Conservation (phyloP, 2,329 filamentous ascomycete genomes). For the Fusarium verrucosum region DNA sequence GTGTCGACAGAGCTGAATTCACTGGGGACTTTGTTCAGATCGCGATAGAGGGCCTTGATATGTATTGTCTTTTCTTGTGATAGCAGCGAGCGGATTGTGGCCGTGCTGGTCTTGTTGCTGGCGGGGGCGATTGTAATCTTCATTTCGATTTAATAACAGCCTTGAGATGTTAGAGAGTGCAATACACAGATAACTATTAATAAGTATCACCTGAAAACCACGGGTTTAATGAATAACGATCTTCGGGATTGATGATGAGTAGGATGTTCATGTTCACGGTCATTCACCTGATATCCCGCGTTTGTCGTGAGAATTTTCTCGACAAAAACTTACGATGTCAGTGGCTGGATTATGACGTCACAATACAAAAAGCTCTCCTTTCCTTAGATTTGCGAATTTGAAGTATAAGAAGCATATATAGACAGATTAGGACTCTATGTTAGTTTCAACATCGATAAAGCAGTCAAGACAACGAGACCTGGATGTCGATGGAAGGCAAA, state of each 20-base stretch:
- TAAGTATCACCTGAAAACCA: rapidly evolving
- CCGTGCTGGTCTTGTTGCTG: conserved; percentile 45
- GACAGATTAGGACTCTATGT: no score
- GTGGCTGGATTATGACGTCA: conserved; percentile 2
- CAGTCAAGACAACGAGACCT: no score
- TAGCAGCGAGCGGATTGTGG: conserved; percentile 46
- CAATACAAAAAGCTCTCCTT: background rate
- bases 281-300: no score
- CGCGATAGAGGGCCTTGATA: conserved; percentile 46
- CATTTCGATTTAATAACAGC: background rate
- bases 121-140: conserved; percentile 45
- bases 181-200: rapidly evolving
- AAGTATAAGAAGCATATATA: no score
- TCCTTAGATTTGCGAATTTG: no score
- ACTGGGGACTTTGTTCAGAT: conserved; percentile 42
- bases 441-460: no score
- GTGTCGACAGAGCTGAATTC: conserved; percentile 40
- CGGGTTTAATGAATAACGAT: no score
- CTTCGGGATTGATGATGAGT: no score
- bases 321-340: background rate
- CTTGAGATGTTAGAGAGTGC: rapidly evolving
- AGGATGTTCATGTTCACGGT: background rate
- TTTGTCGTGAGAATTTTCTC: background rate
- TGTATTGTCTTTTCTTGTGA: background rate
- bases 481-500: no score